Percentiles rank a stretch among this genome's conserved stretches.
These are phyloP conservation scores for Yarrowia yakushimensis DNA, from an alignment of 805 yeast species.

Conservation along the genomic window DNA sequence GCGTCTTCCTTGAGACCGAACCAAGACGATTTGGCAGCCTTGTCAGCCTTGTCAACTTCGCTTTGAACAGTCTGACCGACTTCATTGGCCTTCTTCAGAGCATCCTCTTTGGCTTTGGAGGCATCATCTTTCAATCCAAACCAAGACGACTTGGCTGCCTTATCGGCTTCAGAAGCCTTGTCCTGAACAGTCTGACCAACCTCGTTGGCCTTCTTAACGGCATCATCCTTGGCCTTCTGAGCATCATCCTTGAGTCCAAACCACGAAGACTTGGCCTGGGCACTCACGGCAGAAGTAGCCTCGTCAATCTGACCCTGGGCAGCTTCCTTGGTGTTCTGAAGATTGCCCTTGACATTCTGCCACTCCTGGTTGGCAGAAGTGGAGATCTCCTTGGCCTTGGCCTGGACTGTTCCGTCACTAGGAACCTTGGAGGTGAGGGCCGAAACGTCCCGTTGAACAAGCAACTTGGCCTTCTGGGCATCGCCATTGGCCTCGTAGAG, in stretches of 20 bases:
- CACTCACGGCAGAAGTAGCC: background rate
- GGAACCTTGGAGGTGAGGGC: background rate
- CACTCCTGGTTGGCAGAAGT: slow-evolving; percentile 15
- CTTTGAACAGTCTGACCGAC: background rate
- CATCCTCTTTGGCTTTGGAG: background rate
- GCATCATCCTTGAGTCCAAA: background rate
- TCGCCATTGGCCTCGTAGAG: slow-evolving; percentile 29
- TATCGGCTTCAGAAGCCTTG: background rate
- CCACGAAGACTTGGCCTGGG: slow-evolving; percentile 13
- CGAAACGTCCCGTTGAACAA: slow-evolving; percentile 28
- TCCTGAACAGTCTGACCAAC: background rate
- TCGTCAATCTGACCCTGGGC: slow-evolving; percentile 21
- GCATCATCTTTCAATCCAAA: background rate
- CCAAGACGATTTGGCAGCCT: background rate
- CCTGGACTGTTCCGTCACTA: too few species aligned
- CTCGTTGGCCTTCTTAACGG: background rate
- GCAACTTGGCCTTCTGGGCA: slow-evolving; percentile 28
- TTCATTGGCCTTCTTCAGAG: background rate
- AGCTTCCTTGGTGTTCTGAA: slow-evolving; percentile 17
- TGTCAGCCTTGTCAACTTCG: background rate
- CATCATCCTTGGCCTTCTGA: background rate
- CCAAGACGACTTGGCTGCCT: slow-evolving; percentile 8
- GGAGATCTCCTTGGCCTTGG: slow-evolving; percentile 15
- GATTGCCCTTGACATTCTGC: slow-evolving; percentile 19
- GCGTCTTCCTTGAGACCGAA: background rate